Percentiles rank a stretch among this genome's conserved stretches.
These are phyloP conservation scores for Panus rudis DNA, from an alignment of 768 basidiomycete genomes.

Conservation along the genomic window DNA sequence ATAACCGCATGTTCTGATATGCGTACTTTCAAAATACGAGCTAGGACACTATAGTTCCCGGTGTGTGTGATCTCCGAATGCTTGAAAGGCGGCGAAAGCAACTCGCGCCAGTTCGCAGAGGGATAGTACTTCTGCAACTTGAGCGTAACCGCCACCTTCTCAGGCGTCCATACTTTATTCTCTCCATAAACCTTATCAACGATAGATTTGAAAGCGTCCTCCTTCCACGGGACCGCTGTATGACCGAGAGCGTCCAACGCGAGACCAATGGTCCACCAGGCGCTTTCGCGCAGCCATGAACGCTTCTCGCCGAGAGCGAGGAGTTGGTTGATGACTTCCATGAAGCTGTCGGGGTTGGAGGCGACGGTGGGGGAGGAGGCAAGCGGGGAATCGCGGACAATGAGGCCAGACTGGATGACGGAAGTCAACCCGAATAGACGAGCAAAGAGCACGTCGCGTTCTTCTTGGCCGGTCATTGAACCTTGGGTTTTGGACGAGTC, in stretches of 20 bases:
- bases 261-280: conserved; percentile 74
- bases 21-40: conserved; percentile 72
- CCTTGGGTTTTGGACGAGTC: conserved; percentile 65
- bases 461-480: conserved; percentile 85
- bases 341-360: conserved; percentile 55
- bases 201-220: conserved; percentile 46
- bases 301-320: conserved; percentile 73
- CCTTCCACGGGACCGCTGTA: conserved; percentile 65
- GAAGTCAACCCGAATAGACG: conserved; percentile 85
- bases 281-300: conserved; percentile 86
- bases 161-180: conserved; percentile 66
- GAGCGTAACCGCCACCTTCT: conserved; percentile 78
- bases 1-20: too few relatives aligned
- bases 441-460: conserved; percentile 88
- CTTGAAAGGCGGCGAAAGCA: conserved; percentile 73
- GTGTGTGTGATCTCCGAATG: conserved; percentile 58
- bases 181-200: conserved; percentile 49
- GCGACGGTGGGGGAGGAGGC: conserved; percentile 42
- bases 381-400: conserved; percentile 55
- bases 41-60: conserved; percentile 67
- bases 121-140: conserved; percentile 59
- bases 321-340: conserved; percentile 51
- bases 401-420: conserved; percentile 77
- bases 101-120: conserved; percentile 57
- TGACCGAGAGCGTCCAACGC: conserved; percentile 53